Evolutionary conservation across 1,284 basidiomycete species (phyloP), one percentile per base, ranked within the genome.

Genomic region (Austroboletus niveus): DNA sequence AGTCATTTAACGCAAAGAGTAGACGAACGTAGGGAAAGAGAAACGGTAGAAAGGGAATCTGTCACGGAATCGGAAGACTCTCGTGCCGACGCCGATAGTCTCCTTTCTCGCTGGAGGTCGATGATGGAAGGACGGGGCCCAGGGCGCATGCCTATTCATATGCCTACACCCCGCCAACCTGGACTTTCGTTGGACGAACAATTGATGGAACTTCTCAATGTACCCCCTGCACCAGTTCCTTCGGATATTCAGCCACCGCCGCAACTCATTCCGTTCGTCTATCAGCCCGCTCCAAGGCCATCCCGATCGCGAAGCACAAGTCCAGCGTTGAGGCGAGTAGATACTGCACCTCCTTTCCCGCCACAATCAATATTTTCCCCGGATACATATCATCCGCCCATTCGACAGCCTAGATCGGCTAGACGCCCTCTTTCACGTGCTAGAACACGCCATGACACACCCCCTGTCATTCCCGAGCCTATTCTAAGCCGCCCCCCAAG

Each of bases 181-280:
- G 79, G 76, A 10, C 76, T 73, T 4, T 78, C 82, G 0, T 70
- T 86, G 36, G 77, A 79, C 11, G 77, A 84, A 49, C 76, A 81
- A 51, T 63, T 88, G 8, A 77, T 82, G 47, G 80, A 84, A n/a
- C 73, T 87, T 17, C 58, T 86, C 34, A 72, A 75, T 30, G 66
- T 79, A 14, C 72, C 71, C 10, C 66, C 72, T 11, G 68, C 69
- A 30, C 60, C 74, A 0, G 68, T 73, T 12, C 69, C 71, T 14
- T 66, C 70, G 17, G 69, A 69, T 8, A 71, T 79, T 11, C 76
- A 80, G 48, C 69, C 69, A 0, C 81, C 84, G 10, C 85, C 84
- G 0, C 66, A 72, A 1, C 61, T 86, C 7, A 71, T 78, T 3
- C 78, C 78, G 0, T 77, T 87, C 48, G 66, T 71, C 3, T 84